Evolutionary conservation across 352 stramenopile genomes (phyloP), one percentile per base, ranked within the genome.

Genomic region (Elongisporangium undulatum): DNA sequence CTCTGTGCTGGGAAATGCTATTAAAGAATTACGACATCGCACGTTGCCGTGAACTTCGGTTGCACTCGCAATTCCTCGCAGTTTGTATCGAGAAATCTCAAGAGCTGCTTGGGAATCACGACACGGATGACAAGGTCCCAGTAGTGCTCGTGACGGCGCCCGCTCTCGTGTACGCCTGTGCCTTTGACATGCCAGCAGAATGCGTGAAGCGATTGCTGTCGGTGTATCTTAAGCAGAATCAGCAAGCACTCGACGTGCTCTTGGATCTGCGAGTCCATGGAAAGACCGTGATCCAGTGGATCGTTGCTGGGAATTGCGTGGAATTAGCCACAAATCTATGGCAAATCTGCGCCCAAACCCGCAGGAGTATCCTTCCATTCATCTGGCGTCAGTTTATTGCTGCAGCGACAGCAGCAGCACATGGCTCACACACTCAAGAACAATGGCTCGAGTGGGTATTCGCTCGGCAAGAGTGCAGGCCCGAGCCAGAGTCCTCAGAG

Each of bases 231-330:
- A 41, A 41, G 29, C 29, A 41, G 29, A 41, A 9, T 9, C 29
- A 41, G 29, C 29, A 41, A 41, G 29, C 8, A 41, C 29, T 41
- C 29, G 29, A 1, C 5, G 29, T 41, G 29, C 29, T 41, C 13
- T 41, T 41, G 13, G 13, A 41, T 4, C 9, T 41, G 21, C 67
- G 62, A 21, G 66, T 83, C 2, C 10, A 52, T 45, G 62, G 64
- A 9, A 77, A 67, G 24, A 68, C 64, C 0, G 51, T 81, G 21
- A 16, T 49, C 0, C 53, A 77, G 34, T 83, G 74, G 74, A 13
- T 83, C 20, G 34, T 71, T n/a, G 8, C 55, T 0, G 54, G 69
- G 26, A 17, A 52, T 24, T 53, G 69, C 34, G 23, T 20, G 20
- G 74, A 79, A 51, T 29, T 74, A 58, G 20, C 50, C 50, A 39